Percentiles rank a stretch among this genome's conserved stretches.
These are phyloP conservation scores for Penicillium alfredii DNA, from an alignment of 495 filamentous ascomycete species.

Conservation along the genomic window DNA sequence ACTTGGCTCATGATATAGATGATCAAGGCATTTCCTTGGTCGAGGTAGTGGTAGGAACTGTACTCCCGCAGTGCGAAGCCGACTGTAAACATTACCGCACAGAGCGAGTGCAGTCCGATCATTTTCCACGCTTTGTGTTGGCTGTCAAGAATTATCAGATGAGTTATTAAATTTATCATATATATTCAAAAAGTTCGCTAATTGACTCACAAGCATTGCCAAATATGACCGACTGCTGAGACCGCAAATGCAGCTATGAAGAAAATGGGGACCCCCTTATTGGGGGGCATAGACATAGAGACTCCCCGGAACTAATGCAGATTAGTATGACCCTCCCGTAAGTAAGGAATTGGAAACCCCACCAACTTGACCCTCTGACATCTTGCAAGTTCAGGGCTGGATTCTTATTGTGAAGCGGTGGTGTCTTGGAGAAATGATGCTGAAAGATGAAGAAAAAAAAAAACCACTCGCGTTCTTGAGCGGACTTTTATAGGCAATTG, in stretches of 20 bases:
- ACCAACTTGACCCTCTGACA: no score
- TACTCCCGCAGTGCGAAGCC: slow-evolving; percentile 49
- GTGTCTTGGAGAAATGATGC: no score
- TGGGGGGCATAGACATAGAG: slow-evolving; percentile 60
- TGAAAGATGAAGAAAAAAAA: no score
- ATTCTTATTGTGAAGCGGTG: no score
- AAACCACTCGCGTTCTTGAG: no score
- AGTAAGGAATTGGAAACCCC: no score
- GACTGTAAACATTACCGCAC: slow-evolving; percentile 28
- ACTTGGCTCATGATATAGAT: slow-evolving; percentile 49
- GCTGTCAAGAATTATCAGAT: slow-evolving; percentile 1
- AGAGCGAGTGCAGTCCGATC: slow-evolving; percentile 36
- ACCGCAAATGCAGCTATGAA: slow-evolving; percentile 49
- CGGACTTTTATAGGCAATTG: no score
- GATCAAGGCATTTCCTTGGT: slow-evolving; percentile 38
- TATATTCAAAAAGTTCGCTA: no score
- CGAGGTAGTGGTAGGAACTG: slow-evolving; percentile 25
- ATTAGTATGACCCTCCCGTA: no score
- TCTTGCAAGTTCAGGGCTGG: no score
- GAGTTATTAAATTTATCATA: not conserved
- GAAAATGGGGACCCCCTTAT: slow-evolving; percentile 54
- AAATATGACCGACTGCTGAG: slow-evolving; percentile 47
- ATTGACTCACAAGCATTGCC: slow-evolving; percentile 51
- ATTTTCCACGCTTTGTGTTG: slow-evolving; percentile 32
- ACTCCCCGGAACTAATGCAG: no score